phyloP scores from a whole-genome alignment of 1,284 basidiomycete species.

The Taiwanofungus camphoratus region DNA sequence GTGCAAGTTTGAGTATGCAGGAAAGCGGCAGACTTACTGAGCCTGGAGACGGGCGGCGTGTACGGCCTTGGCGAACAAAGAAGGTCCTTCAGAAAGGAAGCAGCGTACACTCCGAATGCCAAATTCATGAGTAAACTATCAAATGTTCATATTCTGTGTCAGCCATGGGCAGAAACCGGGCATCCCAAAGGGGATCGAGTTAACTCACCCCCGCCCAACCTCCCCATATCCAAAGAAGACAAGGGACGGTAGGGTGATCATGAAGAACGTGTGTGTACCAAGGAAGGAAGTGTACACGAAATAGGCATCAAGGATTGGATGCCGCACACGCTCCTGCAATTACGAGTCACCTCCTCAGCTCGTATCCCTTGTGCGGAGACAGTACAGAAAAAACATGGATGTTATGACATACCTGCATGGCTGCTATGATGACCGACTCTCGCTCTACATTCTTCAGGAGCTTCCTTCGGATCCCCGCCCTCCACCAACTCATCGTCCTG shows the following conservation, averaged over 20 bases:
- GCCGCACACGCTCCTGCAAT: slow-evolving; percentile 52
- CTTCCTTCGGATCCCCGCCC: slow-evolving; percentile 53
- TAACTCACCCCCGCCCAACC: slow-evolving; percentile 61
- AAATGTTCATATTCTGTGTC: background rate
- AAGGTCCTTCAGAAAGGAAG: slow-evolving; percentile 85
- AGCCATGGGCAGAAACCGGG: background rate
- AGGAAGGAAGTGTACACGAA: slow-evolving; percentile 90
- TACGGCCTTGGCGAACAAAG: slow-evolving; percentile 90
- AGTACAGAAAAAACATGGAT: background rate
- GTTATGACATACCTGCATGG: slow-evolving; percentile 56
- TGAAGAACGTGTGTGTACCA: slow-evolving; percentile 94
- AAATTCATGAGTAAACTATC: slow-evolving; percentile 66
- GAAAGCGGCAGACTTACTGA: slow-evolving; percentile 50
- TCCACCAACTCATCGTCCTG: slow-evolving; percentile 59
- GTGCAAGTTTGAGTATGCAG: background rate
- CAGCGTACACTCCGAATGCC: slow-evolving; percentile 77
- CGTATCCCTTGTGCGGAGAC: background rate
- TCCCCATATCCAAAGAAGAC: slow-evolving; percentile 84
- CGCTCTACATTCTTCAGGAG: slow-evolving; percentile 55
- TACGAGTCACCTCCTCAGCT: background rate
- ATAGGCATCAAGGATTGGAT: slow-evolving; percentile 75
- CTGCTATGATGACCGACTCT: slow-evolving; percentile 66
- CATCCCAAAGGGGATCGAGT: background rate
- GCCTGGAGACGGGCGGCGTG: slow-evolving; percentile 83
- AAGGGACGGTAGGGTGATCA: slow-evolving; percentile 79